phyloP scores from a whole-genome alignment of 2,329 filamentous ascomycete genomes.

The Penicillium sp. region DNA sequence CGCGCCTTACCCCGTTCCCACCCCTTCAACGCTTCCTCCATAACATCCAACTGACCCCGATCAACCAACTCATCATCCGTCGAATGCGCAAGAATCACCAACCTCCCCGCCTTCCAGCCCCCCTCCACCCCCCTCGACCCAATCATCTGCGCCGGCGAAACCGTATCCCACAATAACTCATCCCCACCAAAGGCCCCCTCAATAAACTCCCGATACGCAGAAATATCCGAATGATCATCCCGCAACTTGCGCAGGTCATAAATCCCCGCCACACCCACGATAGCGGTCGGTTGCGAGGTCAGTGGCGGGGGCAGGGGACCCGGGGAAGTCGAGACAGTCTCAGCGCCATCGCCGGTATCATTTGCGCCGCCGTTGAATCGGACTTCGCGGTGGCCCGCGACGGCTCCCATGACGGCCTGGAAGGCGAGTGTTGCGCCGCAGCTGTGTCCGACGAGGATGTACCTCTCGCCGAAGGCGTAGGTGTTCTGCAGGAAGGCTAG shows the following conservation, averaged over 20 bases:
- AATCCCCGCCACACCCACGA: slow-evolving; percentile 50
- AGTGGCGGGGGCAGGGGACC: slow-evolving; percentile 15
- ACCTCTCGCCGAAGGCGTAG: slow-evolving; percentile 44
- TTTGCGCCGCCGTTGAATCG: slow-evolving; percentile 6
- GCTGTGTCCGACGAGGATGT: slow-evolving; percentile 52
- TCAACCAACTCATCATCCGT: slow-evolving; percentile 48
- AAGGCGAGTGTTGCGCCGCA: slow-evolving; percentile 53
- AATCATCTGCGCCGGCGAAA: slow-evolving; percentile 42
- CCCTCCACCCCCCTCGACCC: slow-evolving; percentile 34
- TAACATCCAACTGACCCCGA: slow-evolving; percentile 39
- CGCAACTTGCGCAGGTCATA: slow-evolving; percentile 47
- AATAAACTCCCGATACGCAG: slow-evolving; percentile 45
- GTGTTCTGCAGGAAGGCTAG: slow-evolving; percentile 46
- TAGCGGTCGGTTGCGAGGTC: slow-evolving; percentile 37
- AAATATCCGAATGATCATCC: slow-evolving; percentile 34
- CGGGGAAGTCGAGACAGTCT: slow-evolving; percentile 17
- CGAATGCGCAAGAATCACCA: slow-evolving; percentile 48
- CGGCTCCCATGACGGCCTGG: slow-evolving; percentile 44
- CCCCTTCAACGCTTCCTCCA: slow-evolving; percentile 57
- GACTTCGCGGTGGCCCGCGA: slow-evolving; percentile 20
- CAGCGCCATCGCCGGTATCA: slow-evolving; percentile 7
- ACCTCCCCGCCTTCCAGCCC: slow-evolving; percentile 39
- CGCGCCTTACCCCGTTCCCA: slow-evolving; percentile 39
- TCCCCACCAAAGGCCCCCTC: slow-evolving; percentile 48
- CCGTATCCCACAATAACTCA: slow-evolving; percentile 42